Conservation (phyloP, 2,329 filamentous ascomycete species). For the Colletotrichum abscissum region DNA sequence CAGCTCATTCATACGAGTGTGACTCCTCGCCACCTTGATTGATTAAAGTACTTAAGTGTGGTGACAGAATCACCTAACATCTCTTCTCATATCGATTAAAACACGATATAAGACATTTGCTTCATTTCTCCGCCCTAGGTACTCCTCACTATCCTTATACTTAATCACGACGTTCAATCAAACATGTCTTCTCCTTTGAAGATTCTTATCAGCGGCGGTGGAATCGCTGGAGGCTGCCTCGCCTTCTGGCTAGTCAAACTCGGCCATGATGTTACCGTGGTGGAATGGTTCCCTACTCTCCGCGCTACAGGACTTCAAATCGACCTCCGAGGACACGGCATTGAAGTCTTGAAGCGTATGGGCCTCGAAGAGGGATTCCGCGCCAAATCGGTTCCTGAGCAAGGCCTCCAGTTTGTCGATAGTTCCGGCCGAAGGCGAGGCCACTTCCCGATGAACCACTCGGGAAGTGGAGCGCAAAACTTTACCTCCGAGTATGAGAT, state of each 20-base stretch:
- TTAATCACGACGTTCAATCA: not conserved
- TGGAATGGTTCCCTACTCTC: slow-evolving; percentile 53
- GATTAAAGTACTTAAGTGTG: not conserved
- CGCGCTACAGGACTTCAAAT: slow-evolving; percentile 63
- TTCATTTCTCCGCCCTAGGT: not conserved
- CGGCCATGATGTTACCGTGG: slow-evolving; percentile 52
- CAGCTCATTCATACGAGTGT: not conserved
- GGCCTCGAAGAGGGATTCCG: slow-evolving; percentile 58
- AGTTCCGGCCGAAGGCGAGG: slow-evolving; percentile 49
- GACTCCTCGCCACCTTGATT: not conserved
- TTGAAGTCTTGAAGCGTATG: slow-evolving; percentile 63
- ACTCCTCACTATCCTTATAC: not conserved
- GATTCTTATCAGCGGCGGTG: slow-evolving; percentile 49
- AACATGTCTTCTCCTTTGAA: slow-evolving; percentile 25
- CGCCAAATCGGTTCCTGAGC: slow-evolving; percentile 54
- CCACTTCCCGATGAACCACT: slow-evolving; percentile 37
- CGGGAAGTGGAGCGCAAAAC: slow-evolving; percentile 42
- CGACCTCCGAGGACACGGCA: slow-evolving; percentile 63
- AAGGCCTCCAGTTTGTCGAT: slow-evolving; percentile 58
- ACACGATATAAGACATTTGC: not conserved
- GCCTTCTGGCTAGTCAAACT: slow-evolving; percentile 59
- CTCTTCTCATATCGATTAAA: not conserved
- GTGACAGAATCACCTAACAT: not conserved
- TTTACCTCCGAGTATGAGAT: slow-evolving; percentile 65
- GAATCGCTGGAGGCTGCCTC: slow-evolving; percentile 53